Evolutionary conservation across 768 basidiomycete genomes (phyloP).

Genomic region (Trametes cubensis): DNA sequence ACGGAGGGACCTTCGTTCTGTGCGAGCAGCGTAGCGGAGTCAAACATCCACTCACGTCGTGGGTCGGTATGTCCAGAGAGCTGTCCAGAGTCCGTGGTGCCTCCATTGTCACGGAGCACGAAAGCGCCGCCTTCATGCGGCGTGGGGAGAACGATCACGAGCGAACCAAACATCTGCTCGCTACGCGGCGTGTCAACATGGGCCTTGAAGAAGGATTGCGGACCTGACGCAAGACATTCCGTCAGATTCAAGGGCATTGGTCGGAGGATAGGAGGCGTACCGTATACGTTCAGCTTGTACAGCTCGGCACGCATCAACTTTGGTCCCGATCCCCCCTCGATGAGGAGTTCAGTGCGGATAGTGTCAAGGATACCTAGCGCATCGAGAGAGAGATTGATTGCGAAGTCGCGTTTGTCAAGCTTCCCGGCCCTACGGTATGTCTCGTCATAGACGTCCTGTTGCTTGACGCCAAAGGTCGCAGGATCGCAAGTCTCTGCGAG

Average conservation of each 20-base stretch:
- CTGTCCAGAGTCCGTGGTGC: too few species aligned
- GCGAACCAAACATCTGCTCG: conserved; percentile 51
- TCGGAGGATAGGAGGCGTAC: conserved; percentile 28
- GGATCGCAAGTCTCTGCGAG: conserved; percentile 42
- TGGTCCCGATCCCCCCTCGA: conserved; percentile 3
- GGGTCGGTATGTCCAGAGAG: too few species aligned
- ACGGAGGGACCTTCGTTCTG: conserved; percentile 25
- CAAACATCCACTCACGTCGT: conserved; percentile 38
- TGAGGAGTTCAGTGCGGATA: conserved; percentile 31
- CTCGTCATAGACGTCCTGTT: conserved; percentile 45
- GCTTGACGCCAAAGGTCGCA: conserved; percentile 44
- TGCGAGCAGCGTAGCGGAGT: conserved; percentile 37
- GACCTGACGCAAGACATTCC: conserved; percentile 26
- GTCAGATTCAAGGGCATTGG: neutral
- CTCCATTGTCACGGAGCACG: conserved; percentile 32
- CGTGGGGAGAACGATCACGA: conserved; percentile 54
- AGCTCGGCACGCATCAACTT: conserved; percentile 38
- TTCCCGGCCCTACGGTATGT: conserved; percentile 49
- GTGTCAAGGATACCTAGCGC: conserved; percentile 33
- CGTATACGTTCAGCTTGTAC: conserved; percentile 52
- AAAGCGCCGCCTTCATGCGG: conserved; percentile 49
- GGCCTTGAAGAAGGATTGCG: conserved; percentile 50
- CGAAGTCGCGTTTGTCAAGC: conserved; percentile 41
- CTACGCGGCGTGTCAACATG: conserved; percentile 52
- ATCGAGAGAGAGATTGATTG: conserved; percentile 36